Evolutionary conservation across 768 basidiomycete species (phyloP), one percentile per base, ranked within the genome.

Genomic region (Gyrodon lividus): DNA sequence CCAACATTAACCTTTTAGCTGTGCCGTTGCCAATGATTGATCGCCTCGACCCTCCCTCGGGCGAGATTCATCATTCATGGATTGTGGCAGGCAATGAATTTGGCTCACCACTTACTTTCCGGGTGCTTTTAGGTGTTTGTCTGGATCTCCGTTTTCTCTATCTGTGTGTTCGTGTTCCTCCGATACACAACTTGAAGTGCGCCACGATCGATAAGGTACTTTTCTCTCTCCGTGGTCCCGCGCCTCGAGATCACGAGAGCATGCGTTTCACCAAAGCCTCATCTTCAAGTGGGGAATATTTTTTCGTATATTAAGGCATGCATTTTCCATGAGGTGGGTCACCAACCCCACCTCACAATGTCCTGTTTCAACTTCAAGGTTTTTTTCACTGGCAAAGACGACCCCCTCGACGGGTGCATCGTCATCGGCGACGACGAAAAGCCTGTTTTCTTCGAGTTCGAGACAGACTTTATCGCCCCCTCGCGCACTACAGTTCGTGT

Each of bases 331-430:
- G 37, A 52, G 13, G 10, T 38, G 14, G 39, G 31, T 23, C 34
- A 43, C 39, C 28, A 28, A 48, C 12, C 34, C 28, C 47, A 31
- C 52, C 47, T 50, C 46, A 34, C 57, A 47, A 69, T 73, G 74
- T 65, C 63, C 43, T 10, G 43, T 38, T 71, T 73, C 52, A 72
- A 76, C 52, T 84, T 75, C 67, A 71, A 78, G 62, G 69, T 89
- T 30, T 87, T 79, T 70, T 89, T 88, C 74, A 84, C 84, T 42
- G 83, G 85, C 49, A 73, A 73, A 62, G 82, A 84, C 66, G 78
- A 89, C 70, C 85, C 86, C 40, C 80, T 86, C 48, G 61, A 78
- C 50, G 76, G 74, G 51, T 85, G 82, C 63, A 76, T 82, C 51
- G 70, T 88, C 70, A 87, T 88, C 58, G 84, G 86, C 35, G 79